These are phyloP conservation scores for Hanseniaspora nectarophila DNA, from an alignment of 805 yeast species.

Conservation along the genomic window DNA sequence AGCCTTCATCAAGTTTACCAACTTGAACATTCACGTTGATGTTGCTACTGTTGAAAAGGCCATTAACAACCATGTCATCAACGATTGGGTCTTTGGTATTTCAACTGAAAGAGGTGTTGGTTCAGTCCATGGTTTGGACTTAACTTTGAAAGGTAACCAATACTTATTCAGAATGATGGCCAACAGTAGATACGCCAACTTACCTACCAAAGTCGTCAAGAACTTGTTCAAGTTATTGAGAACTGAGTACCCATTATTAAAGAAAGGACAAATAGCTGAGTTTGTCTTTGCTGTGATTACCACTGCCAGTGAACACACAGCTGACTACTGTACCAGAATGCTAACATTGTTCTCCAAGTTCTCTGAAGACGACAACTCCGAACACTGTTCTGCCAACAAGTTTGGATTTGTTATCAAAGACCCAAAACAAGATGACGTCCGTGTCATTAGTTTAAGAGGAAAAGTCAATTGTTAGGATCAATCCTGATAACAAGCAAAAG, in stretches of 20 bases:
- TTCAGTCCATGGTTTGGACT: background rate
- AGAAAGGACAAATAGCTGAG: background rate
- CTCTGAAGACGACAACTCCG: background rate
- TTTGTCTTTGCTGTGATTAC: background rate
- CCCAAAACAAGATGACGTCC: conserved; percentile 3
- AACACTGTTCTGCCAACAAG: background rate
- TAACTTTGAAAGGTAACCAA: background rate
- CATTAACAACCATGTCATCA: background rate
- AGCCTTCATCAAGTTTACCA: background rate
- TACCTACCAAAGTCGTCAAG: conserved; percentile 1
- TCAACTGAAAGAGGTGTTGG: background rate
- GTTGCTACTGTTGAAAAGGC: background rate
- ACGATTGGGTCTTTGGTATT: background rate
- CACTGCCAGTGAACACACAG: background rate
- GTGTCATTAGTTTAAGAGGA: background rate
- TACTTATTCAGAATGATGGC: conserved; percentile 8
- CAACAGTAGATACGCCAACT: conserved; percentile 2
- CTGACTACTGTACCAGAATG: background rate
- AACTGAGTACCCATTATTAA: background rate
- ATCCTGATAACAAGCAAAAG: too few relatives aligned
- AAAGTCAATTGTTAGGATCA: background rate
- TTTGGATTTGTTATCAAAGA: conserved; percentile 3
- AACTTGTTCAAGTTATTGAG: background rate
- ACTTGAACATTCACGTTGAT: background rate
- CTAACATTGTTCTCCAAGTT: background rate